phyloP scores from a whole-genome alignment of 2,329 filamentous ascomycete species.

The Byssochlamys sp. region DNA sequence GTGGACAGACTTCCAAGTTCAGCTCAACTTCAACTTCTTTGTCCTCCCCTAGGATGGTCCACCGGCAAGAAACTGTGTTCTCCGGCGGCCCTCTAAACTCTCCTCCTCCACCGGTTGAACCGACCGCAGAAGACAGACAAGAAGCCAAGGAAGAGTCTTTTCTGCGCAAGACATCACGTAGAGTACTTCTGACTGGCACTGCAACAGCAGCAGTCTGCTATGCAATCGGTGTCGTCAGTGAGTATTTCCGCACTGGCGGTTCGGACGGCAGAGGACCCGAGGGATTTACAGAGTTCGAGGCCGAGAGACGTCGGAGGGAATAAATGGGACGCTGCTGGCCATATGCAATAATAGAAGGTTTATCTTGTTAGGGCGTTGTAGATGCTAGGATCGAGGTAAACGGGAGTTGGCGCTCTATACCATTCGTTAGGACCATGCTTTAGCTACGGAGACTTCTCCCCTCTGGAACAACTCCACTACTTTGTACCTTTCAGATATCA shows the following conservation, averaged over 20 bases:
- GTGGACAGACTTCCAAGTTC: background rate
- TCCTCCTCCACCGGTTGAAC: constrained; percentile 1
- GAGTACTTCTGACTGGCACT: constrained; percentile 26
- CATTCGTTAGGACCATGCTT: background rate
- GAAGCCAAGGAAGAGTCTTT: constrained; percentile 7
- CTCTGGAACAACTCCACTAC: background rate
- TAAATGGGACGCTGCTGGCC: background rate
- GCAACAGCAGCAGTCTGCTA: constrained; percentile 32
- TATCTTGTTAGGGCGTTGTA: background rate
- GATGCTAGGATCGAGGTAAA: background rate
- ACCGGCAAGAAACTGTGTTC: constrained; percentile 13
- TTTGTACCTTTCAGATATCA: background rate
- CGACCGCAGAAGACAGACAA: background rate
- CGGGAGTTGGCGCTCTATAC: background rate
- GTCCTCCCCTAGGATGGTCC: constrained; percentile 12
- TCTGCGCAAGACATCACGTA: constrained; percentile 15
- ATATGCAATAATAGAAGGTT: background rate
- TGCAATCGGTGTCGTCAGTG: constrained; percentile 29
- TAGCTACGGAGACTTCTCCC: background rate
- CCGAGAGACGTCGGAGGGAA: constrained; percentile 21
- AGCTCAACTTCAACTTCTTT: background rate
- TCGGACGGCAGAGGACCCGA: constrained; percentile 28
- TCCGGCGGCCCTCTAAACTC: constrained; percentile 17
- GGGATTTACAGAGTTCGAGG: constrained; percentile 31
- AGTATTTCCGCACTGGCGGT: constrained; percentile 35